Conservation (phyloP, 306 rosid species). For the Hippophae tibetana region DNA sequence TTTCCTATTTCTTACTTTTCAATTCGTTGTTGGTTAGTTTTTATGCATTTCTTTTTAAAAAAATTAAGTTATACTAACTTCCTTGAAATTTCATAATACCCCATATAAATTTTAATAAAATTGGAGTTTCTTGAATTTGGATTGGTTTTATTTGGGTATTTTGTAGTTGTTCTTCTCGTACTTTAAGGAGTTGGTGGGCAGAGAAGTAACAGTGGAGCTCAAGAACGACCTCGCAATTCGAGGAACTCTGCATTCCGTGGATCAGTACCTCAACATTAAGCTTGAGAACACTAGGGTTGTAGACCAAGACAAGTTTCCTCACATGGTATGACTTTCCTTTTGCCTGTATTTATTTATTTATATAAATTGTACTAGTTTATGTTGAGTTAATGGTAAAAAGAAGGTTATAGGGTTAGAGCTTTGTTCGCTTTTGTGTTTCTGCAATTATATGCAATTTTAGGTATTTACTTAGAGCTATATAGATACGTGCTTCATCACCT, state of each 20-base stretch:
- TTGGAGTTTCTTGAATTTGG: not conserved
- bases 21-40: too few relatives aligned
- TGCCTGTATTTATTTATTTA: not conserved
- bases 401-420: too few relatives aligned
- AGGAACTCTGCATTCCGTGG: slow-evolving; percentile 94
- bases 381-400: too few relatives aligned
- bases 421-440: too few relatives aligned
- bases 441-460: too few relatives aligned
- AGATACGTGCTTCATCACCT: too few relatives aligned
- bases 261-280: slow-evolving; percentile 91
- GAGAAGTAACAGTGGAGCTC: slow-evolving; percentile 94
- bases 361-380: not conserved
- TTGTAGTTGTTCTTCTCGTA: slow-evolving; percentile 90
- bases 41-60: too few relatives aligned
- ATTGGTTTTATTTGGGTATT: slow-evolving; percentile 5
- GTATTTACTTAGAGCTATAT: too few relatives aligned
- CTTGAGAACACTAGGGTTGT: slow-evolving; percentile 97
- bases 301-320: slow-evolving; percentile 93
- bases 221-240: slow-evolving; percentile 92
- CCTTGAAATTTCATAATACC: too few relatives aligned
- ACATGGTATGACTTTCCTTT: slow-evolving; percentile 48
- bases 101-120: too few relatives aligned
- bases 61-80: too few relatives aligned
- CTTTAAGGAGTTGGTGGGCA: slow-evolving; percentile 94
- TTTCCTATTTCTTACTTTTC: too few relatives aligned